Evolutionary conservation across 306 rosid species (phyloP).

Genomic region (Canavalia gladiata): DNA sequence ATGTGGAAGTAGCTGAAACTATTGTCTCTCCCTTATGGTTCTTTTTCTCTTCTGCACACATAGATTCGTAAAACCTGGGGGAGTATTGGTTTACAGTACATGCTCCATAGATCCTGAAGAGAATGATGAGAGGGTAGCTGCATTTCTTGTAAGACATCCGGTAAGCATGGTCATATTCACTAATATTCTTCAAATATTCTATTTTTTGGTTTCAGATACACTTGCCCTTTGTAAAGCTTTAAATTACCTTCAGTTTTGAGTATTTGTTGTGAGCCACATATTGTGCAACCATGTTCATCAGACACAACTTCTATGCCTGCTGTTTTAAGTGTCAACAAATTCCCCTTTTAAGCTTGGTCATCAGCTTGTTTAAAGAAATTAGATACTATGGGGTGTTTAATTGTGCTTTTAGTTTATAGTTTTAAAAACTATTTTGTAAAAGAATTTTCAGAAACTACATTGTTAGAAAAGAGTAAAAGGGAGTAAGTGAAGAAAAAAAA

Average conservation of each 20-base stretch:
- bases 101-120: conserved; percentile 96
- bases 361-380: conserved; percentile 19
- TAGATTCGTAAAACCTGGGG: conserved; percentile 90
- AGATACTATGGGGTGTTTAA: background rate
- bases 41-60: conserved; percentile 43
- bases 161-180: conserved; percentile 52
- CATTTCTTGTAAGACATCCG: conserved; percentile 84
- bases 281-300: background rate
- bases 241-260: background rate
- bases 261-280: background rate
- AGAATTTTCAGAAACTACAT: too few species aligned
- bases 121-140: conserved; percentile 79
- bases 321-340: conserved; percentile 20
- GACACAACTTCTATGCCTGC: background rate
- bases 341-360: background rate
- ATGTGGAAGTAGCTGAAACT: conserved; percentile 29
- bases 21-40: conserved; percentile 6
- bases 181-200: conserved; percentile 12
- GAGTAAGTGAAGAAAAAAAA: too few species aligned
- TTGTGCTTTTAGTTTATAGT: too few species aligned
- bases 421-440: too few species aligned
- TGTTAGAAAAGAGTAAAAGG: too few species aligned
- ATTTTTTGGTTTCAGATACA: conserved; percentile 1
- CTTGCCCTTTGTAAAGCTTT: background rate
- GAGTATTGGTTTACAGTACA: conserved; percentile 82